A percentile compares a stretch with the other conserved stretches of the same genome.
Conservation (phyloP, 73 alveolate genomes). For the Uronychia setigera region DNA sequence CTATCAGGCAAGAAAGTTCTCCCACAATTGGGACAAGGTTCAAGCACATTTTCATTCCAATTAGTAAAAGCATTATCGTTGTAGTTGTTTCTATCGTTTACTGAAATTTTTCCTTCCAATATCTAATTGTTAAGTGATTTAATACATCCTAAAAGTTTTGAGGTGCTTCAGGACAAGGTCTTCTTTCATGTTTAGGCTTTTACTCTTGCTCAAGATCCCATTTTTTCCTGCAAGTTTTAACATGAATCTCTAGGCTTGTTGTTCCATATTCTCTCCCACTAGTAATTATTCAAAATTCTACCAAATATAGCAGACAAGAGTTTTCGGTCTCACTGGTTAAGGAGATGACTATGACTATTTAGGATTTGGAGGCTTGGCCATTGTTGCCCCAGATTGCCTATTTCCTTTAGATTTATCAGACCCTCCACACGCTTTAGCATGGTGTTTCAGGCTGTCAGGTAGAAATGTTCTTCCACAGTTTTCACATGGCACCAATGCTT, state of each 20-base stretch:
- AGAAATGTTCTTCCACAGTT: slow-evolving; percentile 81
- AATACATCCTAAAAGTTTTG: slow-evolving; percentile 33
- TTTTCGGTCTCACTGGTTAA: slow-evolving; percentile 21
- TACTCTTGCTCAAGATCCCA: slow-evolving; percentile 61
- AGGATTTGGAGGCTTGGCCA: not conserved
- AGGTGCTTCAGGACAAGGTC: slow-evolving; percentile 57
- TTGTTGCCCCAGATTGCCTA: not conserved
- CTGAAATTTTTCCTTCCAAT: too few species aligned
- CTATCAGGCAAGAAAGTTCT: slow-evolving; percentile 94
- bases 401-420: not conserved
- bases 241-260: slow-evolving; percentile 59
- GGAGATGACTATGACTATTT: not conserved
- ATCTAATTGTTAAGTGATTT: too few species aligned
- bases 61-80: slow-evolving; percentile 79
- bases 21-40: slow-evolving; percentile 89
- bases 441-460: slow-evolving; percentile 77
- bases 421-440: slow-evolving; percentile 56
- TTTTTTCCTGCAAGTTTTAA: slow-evolving; percentile 72
- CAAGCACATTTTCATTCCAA: slow-evolving; percentile 79
- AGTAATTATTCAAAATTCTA: not conserved
- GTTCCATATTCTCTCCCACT: slow-evolving; percentile 60
- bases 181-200: slow-evolving; percentile 62
- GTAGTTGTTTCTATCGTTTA: too few species aligned
- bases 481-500: slow-evolving; percentile 75
- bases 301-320: slow-evolving; percentile 46